These are phyloP conservation scores for Bruguiera parviflora DNA, from an alignment of 345 rosid genomes.

Conservation along the genomic window DNA sequence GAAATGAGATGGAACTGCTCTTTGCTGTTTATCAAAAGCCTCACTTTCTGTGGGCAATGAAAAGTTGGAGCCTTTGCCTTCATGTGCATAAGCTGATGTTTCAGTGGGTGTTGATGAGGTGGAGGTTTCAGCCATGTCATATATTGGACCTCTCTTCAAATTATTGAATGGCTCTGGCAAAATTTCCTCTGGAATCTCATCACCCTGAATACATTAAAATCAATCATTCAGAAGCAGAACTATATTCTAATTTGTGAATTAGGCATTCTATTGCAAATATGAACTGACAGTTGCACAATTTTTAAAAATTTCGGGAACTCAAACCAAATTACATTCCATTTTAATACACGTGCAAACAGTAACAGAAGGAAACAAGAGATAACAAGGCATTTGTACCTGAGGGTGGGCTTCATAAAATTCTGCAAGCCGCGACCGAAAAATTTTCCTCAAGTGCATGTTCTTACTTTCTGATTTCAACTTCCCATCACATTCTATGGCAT, in stretches of 20 bases:
- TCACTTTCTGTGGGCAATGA: neutral
- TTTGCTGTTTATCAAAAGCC: constrained; percentile 17
- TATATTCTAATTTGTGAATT: too few relatives aligned
- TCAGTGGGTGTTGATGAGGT: constrained; percentile 8
- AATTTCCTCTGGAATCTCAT: constrained; percentile 65
- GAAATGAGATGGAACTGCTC: constrained; percentile 43
- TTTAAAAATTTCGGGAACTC: too few relatives aligned
- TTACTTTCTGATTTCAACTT: constrained; percentile 37
- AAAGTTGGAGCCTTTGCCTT: neutral
- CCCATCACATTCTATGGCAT: constrained; percentile 39
- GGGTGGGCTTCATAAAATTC: constrained; percentile 61
- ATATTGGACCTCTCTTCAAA: constrained; percentile 17
- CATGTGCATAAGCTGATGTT: constrained; percentile 1
- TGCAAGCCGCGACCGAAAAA: constrained; percentile 55
- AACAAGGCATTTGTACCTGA: constrained; percentile 37
- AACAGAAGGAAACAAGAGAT: neutral
- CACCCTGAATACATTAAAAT: constrained; percentile 43
- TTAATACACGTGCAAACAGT: neutral
- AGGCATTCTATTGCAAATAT: too few relatives aligned
- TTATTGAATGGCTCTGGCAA: constrained; percentile 72
- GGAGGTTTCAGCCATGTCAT: constrained; percentile 1
- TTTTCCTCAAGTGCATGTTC: constrained; percentile 47
- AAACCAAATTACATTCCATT: too few relatives aligned
- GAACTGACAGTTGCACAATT: neutral
- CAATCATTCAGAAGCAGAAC: neutral